Evolutionary conservation across 805 yeast species (phyloP), one percentile per base, ranked within the genome.

Genomic region (Saccharomycopsis fibuligera): DNA sequence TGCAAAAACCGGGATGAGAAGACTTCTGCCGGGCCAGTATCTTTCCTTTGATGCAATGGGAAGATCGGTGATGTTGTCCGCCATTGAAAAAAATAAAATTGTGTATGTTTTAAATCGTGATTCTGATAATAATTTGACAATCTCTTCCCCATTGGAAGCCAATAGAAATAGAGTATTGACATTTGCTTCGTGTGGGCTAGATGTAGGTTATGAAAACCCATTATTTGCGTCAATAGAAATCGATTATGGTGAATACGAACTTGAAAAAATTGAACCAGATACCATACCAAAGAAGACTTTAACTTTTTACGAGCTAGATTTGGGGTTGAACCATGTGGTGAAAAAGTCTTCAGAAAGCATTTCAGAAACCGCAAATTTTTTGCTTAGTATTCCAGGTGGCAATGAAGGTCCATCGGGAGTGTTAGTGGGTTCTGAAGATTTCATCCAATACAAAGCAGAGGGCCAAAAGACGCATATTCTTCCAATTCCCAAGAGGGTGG

Each of bases 201-300:
- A 89, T 60, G 83, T 82, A 2, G 86, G 83, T 0, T 83, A 73
- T 61, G 93, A 84, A 17, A 89, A 88, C 58, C 98, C 98, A 0
- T 60, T 79, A 8, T 91, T 90, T 73, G 95, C 88, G 0, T 74
- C 90, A 0, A 64, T 93, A 5, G 98, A 91, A 59, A 65, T 76
- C 5, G 83, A 78, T 46, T 73, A 77, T 49, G 58, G 68, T 5
- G 68, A 65, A 1, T 60, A 57, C 44, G 66, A 66, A 12, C 6
- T 10, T 33, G 35, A 25, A 10, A 24, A 35, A 19, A 33, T 22
- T 12, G 12, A 19, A 5, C 30, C 41, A 19, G 59, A 59, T 23
- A 44, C 48, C 1, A n/a, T n/a, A n/a, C n/a, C n/a, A n/a, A 60
- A 58, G 49, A 70, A 66, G 44, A 55, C 59, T 25, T 67, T 91